Evolutionary conservation across 1,284 basidiomycete genomes (phyloP).

Genomic region (Tranzscheliella williamsii): DNA sequence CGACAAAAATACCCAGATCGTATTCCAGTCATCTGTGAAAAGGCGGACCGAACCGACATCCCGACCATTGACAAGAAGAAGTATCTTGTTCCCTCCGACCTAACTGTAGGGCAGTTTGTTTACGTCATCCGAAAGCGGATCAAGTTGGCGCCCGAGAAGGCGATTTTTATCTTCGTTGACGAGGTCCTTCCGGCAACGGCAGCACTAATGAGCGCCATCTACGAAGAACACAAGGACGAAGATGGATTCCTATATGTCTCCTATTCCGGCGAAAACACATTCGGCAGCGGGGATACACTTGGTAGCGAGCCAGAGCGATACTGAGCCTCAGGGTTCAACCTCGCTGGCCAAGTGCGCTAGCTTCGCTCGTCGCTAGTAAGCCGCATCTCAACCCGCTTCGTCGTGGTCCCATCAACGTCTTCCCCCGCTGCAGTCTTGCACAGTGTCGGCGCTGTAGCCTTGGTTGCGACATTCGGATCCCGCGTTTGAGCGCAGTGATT

Average conservation of each 20-base stretch:
- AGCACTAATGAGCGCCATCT: conserved; percentile 97
- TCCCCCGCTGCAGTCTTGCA: too few relatives aligned
- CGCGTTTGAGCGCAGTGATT: too few relatives aligned
- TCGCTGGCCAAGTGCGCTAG: not conserved
- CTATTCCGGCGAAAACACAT: conserved; percentile 59
- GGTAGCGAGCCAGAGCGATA: not conserved
- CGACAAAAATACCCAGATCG: conserved; percentile 98
- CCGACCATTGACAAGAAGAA: conserved; percentile 99
- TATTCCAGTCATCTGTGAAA: conserved; percentile 99
- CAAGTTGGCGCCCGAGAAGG: conserved; percentile 99
- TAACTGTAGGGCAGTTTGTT: conserved; percentile 91
- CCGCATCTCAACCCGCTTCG: too few relatives aligned
- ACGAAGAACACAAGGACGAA: conserved; percentile 81
- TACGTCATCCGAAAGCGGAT: conserved; percentile 99
- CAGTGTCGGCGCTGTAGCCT: too few relatives aligned
- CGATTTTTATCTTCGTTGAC: conserved; percentile 68
- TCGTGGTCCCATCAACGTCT: too few relatives aligned
- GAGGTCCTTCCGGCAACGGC: conserved; percentile 97
- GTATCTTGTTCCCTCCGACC: conserved; percentile 97
- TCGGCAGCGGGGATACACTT: conserved; percentile 8
- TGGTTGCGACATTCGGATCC: too few relatives aligned
- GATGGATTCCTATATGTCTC: conserved; percentile 58
- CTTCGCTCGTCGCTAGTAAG: not conserved
- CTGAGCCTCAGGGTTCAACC: not conserved
- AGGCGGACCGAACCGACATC: conserved; percentile 97